Percentiles rank a stretch among this genome's conserved stretches.
Conservation (phyloP, 2,329 filamentous ascomycete genomes). For the Pyricularia sp. region DNA sequence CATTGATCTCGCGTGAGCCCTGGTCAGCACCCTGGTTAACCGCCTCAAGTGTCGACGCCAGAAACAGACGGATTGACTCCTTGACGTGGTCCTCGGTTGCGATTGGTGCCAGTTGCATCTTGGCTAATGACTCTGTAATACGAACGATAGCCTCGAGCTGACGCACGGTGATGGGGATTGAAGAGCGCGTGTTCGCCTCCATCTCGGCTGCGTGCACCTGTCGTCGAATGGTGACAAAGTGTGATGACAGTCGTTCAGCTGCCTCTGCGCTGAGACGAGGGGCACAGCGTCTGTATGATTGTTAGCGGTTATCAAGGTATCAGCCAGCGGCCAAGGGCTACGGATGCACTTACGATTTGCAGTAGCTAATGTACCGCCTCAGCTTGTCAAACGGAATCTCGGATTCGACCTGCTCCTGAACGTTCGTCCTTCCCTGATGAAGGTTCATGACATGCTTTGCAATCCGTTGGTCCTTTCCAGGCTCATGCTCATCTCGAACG, state of each 20-base stretch:
- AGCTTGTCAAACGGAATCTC: slow-evolving; percentile 95
- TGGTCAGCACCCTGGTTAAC: slow-evolving; percentile 74
- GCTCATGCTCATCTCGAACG: slow-evolving; percentile 88
- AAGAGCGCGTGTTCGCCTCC: slow-evolving; percentile 81
- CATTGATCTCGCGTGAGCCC: slow-evolving; percentile 80
- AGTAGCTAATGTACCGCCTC: slow-evolving; percentile 95
- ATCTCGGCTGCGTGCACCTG: slow-evolving; percentile 90
- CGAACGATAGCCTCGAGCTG: slow-evolving; percentile 96
- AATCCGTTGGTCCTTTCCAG: slow-evolving; percentile 82
- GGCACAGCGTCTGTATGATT: slow-evolving; percentile 62
- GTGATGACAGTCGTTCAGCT: slow-evolving; percentile 89
- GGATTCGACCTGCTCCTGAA: slow-evolving; percentile 74
- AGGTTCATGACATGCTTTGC: slow-evolving; percentile 96
- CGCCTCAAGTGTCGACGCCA: slow-evolving; percentile 96
- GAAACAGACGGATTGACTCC: slow-evolving; percentile 92
- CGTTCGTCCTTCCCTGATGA: slow-evolving; percentile 81
- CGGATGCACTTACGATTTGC: slow-evolving; percentile 63
- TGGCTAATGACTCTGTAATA: slow-evolving; percentile 92
- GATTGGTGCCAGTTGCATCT: slow-evolving; percentile 75
- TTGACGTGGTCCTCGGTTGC: slow-evolving; percentile 90
- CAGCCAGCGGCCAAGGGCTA: background rate
- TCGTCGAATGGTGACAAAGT: slow-evolving; percentile 92
- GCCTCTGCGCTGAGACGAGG: slow-evolving; percentile 85
- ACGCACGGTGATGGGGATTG: slow-evolving; percentile 94
- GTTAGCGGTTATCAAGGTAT: background rate